These are phyloP conservation scores for Echeveria elegans DNA, from an alignment of 164 flowering plant species.

Conservation along the genomic window DNA sequence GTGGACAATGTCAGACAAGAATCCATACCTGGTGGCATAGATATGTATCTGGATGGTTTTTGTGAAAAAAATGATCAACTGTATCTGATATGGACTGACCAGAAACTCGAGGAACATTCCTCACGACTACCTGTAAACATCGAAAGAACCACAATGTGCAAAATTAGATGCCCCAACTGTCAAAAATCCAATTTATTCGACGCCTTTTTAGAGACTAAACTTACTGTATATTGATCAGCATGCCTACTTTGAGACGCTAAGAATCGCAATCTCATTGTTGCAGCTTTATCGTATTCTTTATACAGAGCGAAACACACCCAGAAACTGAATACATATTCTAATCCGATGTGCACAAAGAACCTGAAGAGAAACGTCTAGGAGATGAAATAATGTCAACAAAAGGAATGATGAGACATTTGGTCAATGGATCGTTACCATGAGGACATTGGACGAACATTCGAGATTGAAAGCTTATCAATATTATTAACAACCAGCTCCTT, in stretches of 20 bases:
- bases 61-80: slow-evolving; percentile 72
- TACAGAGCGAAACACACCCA: slow-evolving; percentile 84
- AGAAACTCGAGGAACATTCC: slow-evolving; percentile 65
- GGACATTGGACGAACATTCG: slow-evolving; percentile 73
- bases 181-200: background rate
- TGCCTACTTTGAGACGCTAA: slow-evolving; percentile 73
- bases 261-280: slow-evolving; percentile 71
- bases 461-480: slow-evolving; percentile 94
- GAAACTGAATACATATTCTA: slow-evolving; percentile 73
- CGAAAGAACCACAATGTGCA: background rate
- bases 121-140: slow-evolving; percentile 71
- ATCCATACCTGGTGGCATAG: slow-evolving; percentile 74
- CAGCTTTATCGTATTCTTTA: slow-evolving; percentile 69
- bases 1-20: slow-evolving; percentile 1
- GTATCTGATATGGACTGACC: slow-evolving; percentile 70
- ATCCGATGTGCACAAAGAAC: slow-evolving; percentile 64
- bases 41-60: slow-evolving; percentile 74
- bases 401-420: background rate
- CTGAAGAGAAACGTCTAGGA: slow-evolving; percentile 26
- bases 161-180: background rate
- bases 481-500: slow-evolving; percentile 63
- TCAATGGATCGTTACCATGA: slow-evolving; percentile 38
- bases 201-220: slow-evolving; percentile 13
- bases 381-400: background rate
- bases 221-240: slow-evolving; percentile 85